These are phyloP conservation scores for Magnusiomyces clavatus DNA, from an alignment of 1,139 yeast species.

Conservation along the genomic window DNA sequence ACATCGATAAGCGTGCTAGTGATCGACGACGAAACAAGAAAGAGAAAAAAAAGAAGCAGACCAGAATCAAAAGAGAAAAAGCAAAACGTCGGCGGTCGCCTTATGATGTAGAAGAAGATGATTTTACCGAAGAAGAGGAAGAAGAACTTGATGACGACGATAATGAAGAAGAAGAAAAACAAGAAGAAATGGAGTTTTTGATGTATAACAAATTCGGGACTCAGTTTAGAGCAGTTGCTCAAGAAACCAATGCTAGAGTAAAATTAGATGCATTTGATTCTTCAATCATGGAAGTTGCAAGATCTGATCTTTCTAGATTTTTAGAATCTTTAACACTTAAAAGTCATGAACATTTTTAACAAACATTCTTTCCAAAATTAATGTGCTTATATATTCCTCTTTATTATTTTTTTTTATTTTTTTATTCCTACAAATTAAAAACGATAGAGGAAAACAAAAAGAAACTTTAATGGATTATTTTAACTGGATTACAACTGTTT, in stretches of 20 bases:
- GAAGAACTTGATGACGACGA: constrained; percentile 15
- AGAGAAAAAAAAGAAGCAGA: neutral
- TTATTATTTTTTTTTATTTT: no score
- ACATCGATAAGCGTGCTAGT: constrained; percentile 15
- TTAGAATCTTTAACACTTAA: constrained; percentile 56
- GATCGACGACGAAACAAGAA: neutral
- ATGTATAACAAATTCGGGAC: constrained; percentile 68
- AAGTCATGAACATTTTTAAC: no score
- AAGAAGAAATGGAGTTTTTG: constrained; percentile 33
- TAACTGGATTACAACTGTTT: no score
- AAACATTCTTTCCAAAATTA: no score
- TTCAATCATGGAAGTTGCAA: constrained; percentile 80
- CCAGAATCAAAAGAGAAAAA: neutral
- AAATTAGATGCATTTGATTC: constrained; percentile 92
- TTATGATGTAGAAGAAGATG: neutral
- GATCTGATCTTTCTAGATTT: constrained; percentile 82
- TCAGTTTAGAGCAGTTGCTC: constrained; percentile 83
- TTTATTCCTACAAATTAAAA: neutral
- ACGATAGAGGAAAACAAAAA: neutral
- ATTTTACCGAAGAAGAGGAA: neutral
- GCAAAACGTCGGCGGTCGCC: neutral
- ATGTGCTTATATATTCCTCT: no score
- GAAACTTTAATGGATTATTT: no score
- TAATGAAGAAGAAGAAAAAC: constrained; percentile 21
- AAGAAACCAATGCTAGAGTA: constrained; percentile 76